These are phyloP conservation scores for Rhytidhysteron rufulum DNA, from an alignment of 2,329 filamentous ascomycete species.

Conservation along the genomic window DNA sequence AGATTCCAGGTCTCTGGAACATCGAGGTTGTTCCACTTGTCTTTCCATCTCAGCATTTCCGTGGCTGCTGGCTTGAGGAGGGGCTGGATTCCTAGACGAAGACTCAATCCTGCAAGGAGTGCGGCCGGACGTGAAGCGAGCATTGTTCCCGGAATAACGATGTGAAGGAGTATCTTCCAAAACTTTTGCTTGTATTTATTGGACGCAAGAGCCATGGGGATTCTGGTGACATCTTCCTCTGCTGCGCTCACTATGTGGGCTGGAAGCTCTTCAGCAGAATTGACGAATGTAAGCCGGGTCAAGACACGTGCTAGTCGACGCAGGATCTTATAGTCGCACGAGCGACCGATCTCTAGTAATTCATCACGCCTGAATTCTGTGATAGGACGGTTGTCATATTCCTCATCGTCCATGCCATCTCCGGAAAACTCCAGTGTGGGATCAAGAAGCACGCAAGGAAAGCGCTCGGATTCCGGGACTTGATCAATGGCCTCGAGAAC, in stretches of 20 bases:
- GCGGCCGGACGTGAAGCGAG: conserved; percentile 44
- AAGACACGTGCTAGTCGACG: conserved; percentile 47
- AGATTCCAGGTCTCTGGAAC: conserved; percentile 50
- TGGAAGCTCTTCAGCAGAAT: conserved; percentile 40
- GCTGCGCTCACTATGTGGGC: conserved; percentile 36
- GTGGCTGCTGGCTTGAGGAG: conserved; percentile 39
- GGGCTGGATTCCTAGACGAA: conserved; percentile 47
- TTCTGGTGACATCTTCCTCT: conserved; percentile 35
- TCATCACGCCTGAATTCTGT: conserved; percentile 44
- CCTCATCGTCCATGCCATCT: conserved; percentile 10
- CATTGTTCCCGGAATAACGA: conserved; percentile 48
- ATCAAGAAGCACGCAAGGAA: conserved; percentile 50
- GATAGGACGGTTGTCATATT: conserved; percentile 19
- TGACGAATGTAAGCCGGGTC: conserved; percentile 45
- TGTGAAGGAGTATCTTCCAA: conserved; percentile 49
- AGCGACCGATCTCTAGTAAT: conserved; percentile 50
- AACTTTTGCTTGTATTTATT: conserved; percentile 37
- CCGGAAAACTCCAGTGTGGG: conserved; percentile 38
- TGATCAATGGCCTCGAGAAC: conserved; percentile 37
- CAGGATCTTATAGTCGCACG: conserved; percentile 48
- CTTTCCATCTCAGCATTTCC: conserved; percentile 41
- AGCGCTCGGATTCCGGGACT: conserved; percentile 38
- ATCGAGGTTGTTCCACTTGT: conserved; percentile 47
- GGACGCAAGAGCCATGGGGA: conserved; percentile 43
- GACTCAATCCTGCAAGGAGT: conserved; percentile 45